Conservation (phyloP, 106 monocot species). For the Dendrobium nobile region DNA sequence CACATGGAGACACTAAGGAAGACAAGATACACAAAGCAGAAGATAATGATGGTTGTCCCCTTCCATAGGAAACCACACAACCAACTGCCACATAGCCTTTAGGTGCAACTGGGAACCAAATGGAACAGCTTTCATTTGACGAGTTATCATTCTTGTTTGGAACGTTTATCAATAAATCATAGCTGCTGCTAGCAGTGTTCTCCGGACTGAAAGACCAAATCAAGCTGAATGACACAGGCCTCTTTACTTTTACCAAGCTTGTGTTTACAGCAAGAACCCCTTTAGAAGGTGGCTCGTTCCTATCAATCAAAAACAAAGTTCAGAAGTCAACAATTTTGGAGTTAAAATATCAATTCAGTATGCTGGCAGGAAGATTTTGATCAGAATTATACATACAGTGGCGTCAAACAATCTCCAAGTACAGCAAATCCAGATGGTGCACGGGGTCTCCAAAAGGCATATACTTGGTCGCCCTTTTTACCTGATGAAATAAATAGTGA, state of each 20-base stretch:
- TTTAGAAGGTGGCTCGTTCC: constrained; percentile 86
- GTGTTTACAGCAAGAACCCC: constrained; percentile 93
- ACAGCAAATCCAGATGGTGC: constrained; percentile 96
- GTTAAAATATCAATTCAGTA: not conserved
- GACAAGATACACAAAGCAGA: constrained; percentile 74
- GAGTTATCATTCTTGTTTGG: constrained; percentile 9
- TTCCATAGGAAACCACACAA: constrained; percentile 68
- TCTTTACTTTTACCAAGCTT: constrained; percentile 81
- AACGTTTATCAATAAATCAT: constrained; percentile 10
- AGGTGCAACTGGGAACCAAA: constrained; percentile 98
- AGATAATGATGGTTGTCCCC: constrained; percentile 54
- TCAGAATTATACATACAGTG: constrained; percentile 40
- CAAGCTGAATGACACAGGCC: constrained; percentile 74
- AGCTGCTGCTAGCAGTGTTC: constrained; percentile 10
- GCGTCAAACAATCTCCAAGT: constrained; percentile 94
- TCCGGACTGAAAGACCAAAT: constrained; percentile 40
- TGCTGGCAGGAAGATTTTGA: not conserved
- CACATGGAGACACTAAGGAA: constrained; percentile 67
- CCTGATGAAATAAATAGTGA: constrained; percentile 31
- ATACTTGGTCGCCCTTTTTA: constrained; percentile 42
- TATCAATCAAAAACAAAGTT: constrained; percentile 11
- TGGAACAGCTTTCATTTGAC: constrained; percentile 30
- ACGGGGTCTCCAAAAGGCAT: constrained; percentile 90
- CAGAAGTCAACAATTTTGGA: not conserved
- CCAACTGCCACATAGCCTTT: constrained; percentile 85